Evolutionary conservation across 139 green algal species (phyloP), one percentile per base, ranked within the genome.

Genomic region (Picochlorum sp.): DNA sequence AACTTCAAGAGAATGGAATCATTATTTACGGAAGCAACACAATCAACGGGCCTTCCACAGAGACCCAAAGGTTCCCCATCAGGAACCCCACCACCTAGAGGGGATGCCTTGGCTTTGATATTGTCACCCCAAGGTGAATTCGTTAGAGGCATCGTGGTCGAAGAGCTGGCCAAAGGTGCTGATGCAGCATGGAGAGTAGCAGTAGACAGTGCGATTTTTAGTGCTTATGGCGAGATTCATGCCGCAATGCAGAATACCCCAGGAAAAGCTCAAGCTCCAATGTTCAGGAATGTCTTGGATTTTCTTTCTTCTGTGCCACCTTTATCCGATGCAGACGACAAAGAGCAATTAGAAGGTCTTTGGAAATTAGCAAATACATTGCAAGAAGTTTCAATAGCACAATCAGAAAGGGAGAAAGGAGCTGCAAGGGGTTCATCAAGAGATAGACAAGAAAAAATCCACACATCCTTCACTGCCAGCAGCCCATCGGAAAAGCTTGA

Each of bases 131-230:
- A 91, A 18, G 84, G 78, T 2, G 61, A 71, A 26, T 93, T 82
- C 55, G 73, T 95, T 33, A 72, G 85, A 7, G 72, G 66, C 37
- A 89, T 95, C 49, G 32, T 95, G 29, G 62, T 87, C 16, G 83
- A 94, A 16, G 85, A 94, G 80, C 59, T 90, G 33, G 81, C 84
- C 14, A 94, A 94, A 57, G 85, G 85, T 5, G 58, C 88, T 2
- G 85, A 94, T 58, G 82, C 78, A 5, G 78, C 60, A 7, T 81
- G 65, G 73, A 71, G 85, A 4, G 53, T 91, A 25, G 68, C 56
- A 1, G 53, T 72, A 1, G 85, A 93, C 59, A 40, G 24, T 10
- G 57, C 65, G 0, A 25, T 86, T 22, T 35, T 37, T 32, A 39
- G 49, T 43, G n/a, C 37, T 50, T 52, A 37, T 22, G 65, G 53